These are phyloP conservation scores for Candida xiaguanensis DNA, from an alignment of 805 yeast species.

Conservation along the genomic window DNA sequence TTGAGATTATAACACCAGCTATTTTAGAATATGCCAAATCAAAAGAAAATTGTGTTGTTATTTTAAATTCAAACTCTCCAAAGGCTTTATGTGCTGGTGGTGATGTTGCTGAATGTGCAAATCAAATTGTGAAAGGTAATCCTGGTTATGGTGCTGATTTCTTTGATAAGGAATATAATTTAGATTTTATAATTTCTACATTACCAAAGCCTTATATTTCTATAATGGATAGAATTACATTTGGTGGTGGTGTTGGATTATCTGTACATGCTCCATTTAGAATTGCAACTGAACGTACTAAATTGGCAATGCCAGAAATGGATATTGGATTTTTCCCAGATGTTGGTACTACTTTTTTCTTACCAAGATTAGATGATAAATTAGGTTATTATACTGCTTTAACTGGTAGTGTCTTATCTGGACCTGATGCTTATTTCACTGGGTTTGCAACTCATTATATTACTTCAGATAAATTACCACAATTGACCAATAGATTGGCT, in stretches of 20 bases:
- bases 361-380: constrained; percentile 77
- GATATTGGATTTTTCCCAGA: constrained; percentile 96
- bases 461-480: constrained; percentile 58
- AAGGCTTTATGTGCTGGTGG: constrained; percentile 95
- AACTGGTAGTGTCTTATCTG: constrained; percentile 76
- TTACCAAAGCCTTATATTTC: constrained; percentile 85
- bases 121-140: constrained; percentile 47
- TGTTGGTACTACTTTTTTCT: constrained; percentile 89
- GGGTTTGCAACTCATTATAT: constrained; percentile 93
- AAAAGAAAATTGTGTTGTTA: constrained; percentile 56
- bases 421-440: constrained; percentile 74
- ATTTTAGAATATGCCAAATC: constrained; percentile 74
- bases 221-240: constrained; percentile 84
- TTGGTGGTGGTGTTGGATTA: constrained; percentile 98
- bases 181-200: constrained; percentile 77
- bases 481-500: constrained; percentile 61
- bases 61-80: constrained; percentile 63
- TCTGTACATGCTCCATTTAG: constrained; percentile 90
- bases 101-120: constrained; percentile 81
- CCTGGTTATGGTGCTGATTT: constrained; percentile 53
- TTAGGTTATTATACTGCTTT: constrained; percentile 82
- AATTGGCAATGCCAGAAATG: constrained; percentile 97
- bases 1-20: constrained; percentile 65
- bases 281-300: constrained; percentile 85
- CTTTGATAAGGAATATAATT: constrained; percentile 76